Percentiles rank a stretch among this genome's conserved stretches.
Conservation (phyloP, 2,329 filamentous ascomycete genomes). For the Gaeumannomyces sp. region DNA sequence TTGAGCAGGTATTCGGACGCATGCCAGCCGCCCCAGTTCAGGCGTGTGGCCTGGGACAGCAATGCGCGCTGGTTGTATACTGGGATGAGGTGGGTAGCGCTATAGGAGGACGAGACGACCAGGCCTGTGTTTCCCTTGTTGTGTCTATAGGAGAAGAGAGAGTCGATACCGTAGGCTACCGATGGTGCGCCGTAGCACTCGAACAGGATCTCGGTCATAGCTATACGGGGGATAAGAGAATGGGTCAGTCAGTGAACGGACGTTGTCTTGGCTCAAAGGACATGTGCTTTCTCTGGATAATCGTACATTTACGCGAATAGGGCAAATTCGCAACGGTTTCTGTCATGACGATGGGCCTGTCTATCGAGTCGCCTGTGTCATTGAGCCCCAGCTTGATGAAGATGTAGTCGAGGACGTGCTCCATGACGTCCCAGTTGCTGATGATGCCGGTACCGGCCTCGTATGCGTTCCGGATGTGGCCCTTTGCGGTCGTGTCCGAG, state of each 20-base stretch:
- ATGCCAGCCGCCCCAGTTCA: slow-evolving; percentile 94
- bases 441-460: slow-evolving; percentile 86
- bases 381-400: slow-evolving; percentile 93
- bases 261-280: neutral
- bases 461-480: slow-evolving; percentile 85
- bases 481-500: slow-evolving; percentile 84
- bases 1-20: slow-evolving; percentile 87
- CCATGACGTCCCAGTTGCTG: slow-evolving; percentile 97
- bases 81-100: slow-evolving; percentile 90
- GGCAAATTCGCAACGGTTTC: slow-evolving; percentile 87
- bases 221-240: slow-evolving; percentile 34
- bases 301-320: slow-evolving; percentile 81
- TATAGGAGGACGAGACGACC: slow-evolving; percentile 87
- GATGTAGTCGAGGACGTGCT: slow-evolving; percentile 87
- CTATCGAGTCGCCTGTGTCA: slow-evolving; percentile 64
- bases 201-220: slow-evolving; percentile 96
- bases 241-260: neutral
- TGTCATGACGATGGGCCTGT: slow-evolving; percentile 88
- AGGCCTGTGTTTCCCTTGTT: slow-evolving; percentile 84
- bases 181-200: slow-evolving; percentile 91
- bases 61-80: slow-evolving; percentile 82
- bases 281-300: neutral
- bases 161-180: slow-evolving; percentile 90
- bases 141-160: slow-evolving; percentile 89
- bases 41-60: slow-evolving; percentile 74